phyloP scores from a whole-genome alignment of 345 rosid genomes.

The Eucalyptus virginea region DNA sequence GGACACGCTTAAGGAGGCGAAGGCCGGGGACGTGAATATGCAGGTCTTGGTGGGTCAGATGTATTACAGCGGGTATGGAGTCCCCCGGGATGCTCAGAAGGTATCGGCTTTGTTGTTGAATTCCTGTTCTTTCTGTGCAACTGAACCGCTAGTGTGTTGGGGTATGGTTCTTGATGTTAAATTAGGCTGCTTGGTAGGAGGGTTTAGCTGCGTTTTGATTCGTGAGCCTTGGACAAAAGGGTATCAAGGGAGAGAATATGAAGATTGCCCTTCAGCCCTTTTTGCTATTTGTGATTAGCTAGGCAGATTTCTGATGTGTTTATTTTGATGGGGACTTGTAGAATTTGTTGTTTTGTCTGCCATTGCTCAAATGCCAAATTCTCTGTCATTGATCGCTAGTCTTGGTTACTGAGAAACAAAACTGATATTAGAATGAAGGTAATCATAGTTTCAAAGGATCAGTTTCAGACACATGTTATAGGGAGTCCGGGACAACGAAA shows the following conservation, averaged over 20 bases:
- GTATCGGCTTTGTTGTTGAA: constrained; percentile 1
- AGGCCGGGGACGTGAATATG: constrained; percentile 81
- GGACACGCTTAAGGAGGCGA: constrained; percentile 91
- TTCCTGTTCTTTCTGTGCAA: background rate
- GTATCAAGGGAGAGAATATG: background rate
- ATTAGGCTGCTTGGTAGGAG: background rate
- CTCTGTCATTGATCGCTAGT: background rate
- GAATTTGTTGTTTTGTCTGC: background rate
- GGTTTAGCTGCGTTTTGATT: background rate
- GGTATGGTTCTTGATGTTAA: background rate
- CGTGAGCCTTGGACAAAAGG: background rate
- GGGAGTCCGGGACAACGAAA: background rate
- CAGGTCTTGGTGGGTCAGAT: constrained; percentile 84
- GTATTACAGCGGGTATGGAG: constrained; percentile 92
- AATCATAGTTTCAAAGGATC: background rate
- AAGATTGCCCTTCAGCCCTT: background rate
- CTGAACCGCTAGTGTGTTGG: background rate
- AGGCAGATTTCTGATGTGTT: background rate
- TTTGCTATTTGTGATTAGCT: background rate
- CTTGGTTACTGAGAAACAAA: background rate
- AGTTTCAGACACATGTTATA: background rate
- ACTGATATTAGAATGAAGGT: background rate
- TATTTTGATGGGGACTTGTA: background rate
- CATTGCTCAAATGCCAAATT: background rate
- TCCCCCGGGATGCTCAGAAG: constrained; percentile 73